These are phyloP conservation scores for Nakaseomyces bracarensis DNA, from an alignment of 1,139 yeast genomes.

Conservation along the genomic window DNA sequence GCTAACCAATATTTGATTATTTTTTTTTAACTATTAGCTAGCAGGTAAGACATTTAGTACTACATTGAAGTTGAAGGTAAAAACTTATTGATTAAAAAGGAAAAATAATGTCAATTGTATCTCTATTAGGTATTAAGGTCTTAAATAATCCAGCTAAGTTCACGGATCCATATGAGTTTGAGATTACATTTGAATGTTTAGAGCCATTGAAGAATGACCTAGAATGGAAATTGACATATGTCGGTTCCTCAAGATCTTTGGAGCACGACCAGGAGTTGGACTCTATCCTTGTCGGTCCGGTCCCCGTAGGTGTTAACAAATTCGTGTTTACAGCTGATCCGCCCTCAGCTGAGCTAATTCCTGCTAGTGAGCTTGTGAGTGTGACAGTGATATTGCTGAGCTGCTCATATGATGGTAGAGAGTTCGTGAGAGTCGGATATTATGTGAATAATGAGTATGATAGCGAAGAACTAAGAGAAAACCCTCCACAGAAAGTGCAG, in stretches of 20 bases:
- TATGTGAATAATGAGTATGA: constrained; percentile 96
- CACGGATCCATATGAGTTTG: constrained; percentile 89
- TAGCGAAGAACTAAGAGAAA: constrained; percentile 81
- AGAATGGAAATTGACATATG: constrained; percentile 96
- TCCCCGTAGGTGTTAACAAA: constrained; percentile 93
- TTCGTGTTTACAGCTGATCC: constrained; percentile 93
- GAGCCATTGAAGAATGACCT: constrained; percentile 88
- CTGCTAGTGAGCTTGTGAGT: constrained; percentile 88
- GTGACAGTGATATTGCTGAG: constrained; percentile 89
- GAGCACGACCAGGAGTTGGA: constrained; percentile 97
- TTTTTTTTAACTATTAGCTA: too few species aligned
- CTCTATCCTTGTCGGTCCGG: constrained; percentile 92
- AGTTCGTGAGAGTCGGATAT: constrained; percentile 94
- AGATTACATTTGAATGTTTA: constrained; percentile 92
- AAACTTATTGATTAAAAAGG: not conserved
- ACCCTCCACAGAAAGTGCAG: constrained; percentile 85
- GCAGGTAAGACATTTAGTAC: too few species aligned
- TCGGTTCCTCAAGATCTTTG: constrained; percentile 84
- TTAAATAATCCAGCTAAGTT: constrained; percentile 93
- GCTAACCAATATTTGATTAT: too few species aligned
- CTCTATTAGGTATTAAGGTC: constrained; percentile 83
- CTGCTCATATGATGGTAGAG: constrained; percentile 87
- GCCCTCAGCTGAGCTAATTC: constrained; percentile 90
- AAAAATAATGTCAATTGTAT: constrained; percentile 96
- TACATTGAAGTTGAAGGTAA: not conserved